Conservation (phyloP, 257 asterid genomes). For the Thymus quinquecostatus region DNA sequence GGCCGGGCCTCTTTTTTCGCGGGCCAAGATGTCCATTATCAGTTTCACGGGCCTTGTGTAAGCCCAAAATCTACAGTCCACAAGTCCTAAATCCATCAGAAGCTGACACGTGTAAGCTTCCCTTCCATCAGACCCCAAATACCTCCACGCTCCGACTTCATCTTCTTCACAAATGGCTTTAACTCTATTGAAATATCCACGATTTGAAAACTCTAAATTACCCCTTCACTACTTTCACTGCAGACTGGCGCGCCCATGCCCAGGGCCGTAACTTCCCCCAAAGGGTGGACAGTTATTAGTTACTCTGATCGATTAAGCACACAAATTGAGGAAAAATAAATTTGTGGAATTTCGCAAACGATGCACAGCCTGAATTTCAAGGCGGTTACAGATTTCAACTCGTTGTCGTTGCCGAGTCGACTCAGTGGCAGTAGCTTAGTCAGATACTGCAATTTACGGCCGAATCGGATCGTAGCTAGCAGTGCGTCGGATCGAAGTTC, state of each 20-base stretch:
- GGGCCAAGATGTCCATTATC: too few species aligned
- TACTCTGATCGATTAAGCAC: neutral
- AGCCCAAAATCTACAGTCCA: neutral
- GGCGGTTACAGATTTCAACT: constrained; percentile 29
- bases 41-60: neutral
- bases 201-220: neutral
- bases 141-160: neutral
- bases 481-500: constrained; percentile 46
- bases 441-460: constrained; percentile 33
- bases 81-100: neutral
- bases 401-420: constrained; percentile 38
- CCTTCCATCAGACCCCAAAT: constrained; percentile 8
- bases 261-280: neutral
- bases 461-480: constrained; percentile 50
- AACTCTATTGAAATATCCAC: neutral
- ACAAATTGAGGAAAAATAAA: too few species aligned
- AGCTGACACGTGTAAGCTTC: constrained; percentile 25
- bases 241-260: neutral
- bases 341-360: constrained; percentile 9
- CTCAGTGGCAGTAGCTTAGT: constrained; percentile 24
- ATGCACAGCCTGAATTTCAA: constrained; percentile 58
- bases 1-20: too few species aligned
- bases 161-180: neutral
- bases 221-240: neutral
- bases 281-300: neutral